Evolutionary conservation across 768 basidiomycete species (phyloP).

Genomic region (Suillus brevipes): DNA sequence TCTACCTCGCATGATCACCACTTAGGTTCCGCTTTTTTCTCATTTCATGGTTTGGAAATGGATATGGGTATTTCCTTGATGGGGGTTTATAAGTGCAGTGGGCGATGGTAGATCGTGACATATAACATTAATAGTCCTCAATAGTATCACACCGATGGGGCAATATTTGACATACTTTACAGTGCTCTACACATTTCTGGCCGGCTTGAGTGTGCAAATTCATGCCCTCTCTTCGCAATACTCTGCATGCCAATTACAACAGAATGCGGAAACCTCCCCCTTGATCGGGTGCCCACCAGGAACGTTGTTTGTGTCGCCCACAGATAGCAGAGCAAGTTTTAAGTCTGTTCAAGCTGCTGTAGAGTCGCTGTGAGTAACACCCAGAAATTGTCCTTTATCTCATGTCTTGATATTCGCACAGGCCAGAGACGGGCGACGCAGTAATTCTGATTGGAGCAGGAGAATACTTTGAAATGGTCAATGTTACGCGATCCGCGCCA

Average conservation of each 20-base stretch:
- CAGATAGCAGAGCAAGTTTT: conserved; percentile 25
- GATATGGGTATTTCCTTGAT: background rate
- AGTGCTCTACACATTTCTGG: background rate
- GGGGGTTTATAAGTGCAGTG: background rate
- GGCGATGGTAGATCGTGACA: background rate
- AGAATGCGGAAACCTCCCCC: conserved; percentile 40
- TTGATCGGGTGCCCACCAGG: conserved; percentile 50
- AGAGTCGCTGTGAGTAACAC: conserved; percentile 39
- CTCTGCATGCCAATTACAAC: conserved; percentile 50
- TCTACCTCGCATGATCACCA: background rate
- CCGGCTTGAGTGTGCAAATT: background rate
- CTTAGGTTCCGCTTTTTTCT: background rate
- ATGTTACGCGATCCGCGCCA: conserved; percentile 32
- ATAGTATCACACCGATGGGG: background rate
- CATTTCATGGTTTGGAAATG: background rate
- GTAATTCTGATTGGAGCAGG: conserved; percentile 33
- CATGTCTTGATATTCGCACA: conserved; percentile 17
- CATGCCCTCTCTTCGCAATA: conserved; percentile 45
- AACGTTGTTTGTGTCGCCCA: conserved; percentile 33
- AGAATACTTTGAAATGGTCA: conserved; percentile 34
- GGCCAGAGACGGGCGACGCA: conserved; percentile 36
- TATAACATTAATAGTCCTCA: background rate
- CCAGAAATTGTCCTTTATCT: background rate
- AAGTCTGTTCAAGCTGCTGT: conserved; percentile 28
- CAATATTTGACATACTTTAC: background rate